These are phyloP conservation scores for Penicillium ochrochloron DNA, from an alignment of 495 filamentous ascomycete species.

Conservation along the genomic window DNA sequence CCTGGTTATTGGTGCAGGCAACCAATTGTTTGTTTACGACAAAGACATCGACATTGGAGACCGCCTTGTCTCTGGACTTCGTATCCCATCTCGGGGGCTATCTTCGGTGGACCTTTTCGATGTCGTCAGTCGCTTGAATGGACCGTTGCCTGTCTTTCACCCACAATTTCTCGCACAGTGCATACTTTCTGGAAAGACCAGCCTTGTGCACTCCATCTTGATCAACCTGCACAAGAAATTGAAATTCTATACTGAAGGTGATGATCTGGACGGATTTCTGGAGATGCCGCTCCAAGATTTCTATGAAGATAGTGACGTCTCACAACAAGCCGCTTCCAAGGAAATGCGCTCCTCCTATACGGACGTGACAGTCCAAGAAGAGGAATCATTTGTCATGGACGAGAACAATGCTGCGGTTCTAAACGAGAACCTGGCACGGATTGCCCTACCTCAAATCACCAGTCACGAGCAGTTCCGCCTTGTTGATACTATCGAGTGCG, in stretches of 20 bases:
- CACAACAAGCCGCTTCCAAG: constrained; percentile 47
- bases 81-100: constrained; percentile 60
- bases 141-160: constrained; percentile 88
- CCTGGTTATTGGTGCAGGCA: constrained; percentile 86
- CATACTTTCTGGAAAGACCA: constrained; percentile 78
- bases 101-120: constrained; percentile 70
- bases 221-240: constrained; percentile 76
- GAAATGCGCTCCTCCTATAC: constrained; percentile 59
- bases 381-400: constrained; percentile 67
- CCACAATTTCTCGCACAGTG: constrained; percentile 91
- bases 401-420: constrained; percentile 73
- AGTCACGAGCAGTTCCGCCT: constrained; percentile 89
- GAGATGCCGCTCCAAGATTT: constrained; percentile 75
- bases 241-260: constrained; percentile 83
- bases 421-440: constrained; percentile 74
- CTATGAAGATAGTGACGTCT: constrained; percentile 57
- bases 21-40: constrained; percentile 89
- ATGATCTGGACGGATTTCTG: constrained; percentile 79
- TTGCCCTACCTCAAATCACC: constrained; percentile 81
- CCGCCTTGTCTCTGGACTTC: constrained; percentile 65
- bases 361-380: constrained; percentile 57
- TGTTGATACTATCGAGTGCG: constrained; percentile 85
- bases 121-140: constrained; percentile 80
- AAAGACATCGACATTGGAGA: constrained; percentile 69
- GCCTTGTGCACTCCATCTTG: constrained; percentile 74